Evolutionary conservation across 2,329 filamentous ascomycete genomes (phyloP).

Genomic region (Venturia nashicola): DNA sequence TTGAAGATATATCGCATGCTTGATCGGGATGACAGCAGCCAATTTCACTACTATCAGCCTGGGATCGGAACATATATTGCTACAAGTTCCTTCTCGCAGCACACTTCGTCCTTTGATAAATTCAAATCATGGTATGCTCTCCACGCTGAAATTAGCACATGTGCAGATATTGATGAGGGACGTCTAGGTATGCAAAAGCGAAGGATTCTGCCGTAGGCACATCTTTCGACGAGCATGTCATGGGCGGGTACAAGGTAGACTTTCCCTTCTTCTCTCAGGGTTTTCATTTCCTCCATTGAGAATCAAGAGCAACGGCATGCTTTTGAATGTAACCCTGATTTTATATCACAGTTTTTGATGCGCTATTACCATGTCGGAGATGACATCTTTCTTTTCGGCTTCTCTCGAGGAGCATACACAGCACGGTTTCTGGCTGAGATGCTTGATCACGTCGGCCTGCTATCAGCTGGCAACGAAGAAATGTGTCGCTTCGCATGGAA

Average conservation of each 20-base stretch:
- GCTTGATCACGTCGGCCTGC: slow-evolving; percentile 69
- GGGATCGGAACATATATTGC: slow-evolving; percentile 62
- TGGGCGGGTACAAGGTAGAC: slow-evolving; percentile 75
- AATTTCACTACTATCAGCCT: slow-evolving; percentile 31
- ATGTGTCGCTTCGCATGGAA: slow-evolving; percentile 79
- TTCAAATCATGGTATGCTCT: slow-evolving; percentile 46
- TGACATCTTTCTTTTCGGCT: slow-evolving; percentile 37
- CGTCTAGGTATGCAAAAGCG: slow-evolving; percentile 41
- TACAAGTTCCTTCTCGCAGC: slow-evolving; percentile 45
- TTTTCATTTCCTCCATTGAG: not conserved
- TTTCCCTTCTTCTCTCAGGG: slow-evolving; percentile 14
- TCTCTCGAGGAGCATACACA: slow-evolving; percentile 38
- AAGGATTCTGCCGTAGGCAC: slow-evolving; percentile 72
- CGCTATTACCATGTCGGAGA: slow-evolving; percentile 35
- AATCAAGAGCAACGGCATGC: not conserved
- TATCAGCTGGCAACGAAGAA: slow-evolving; percentile 74
- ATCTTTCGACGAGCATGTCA: slow-evolving; percentile 71
- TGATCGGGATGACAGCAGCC: slow-evolving; percentile 48
- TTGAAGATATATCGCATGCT: slow-evolving; percentile 61
- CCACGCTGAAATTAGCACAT: no score
- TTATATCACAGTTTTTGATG: slow-evolving; percentile 30
- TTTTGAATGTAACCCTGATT: not conserved
- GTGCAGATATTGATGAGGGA: no score
- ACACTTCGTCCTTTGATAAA: slow-evolving; percentile 43
- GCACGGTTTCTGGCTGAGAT: slow-evolving; percentile 56